Percentiles rank a stretch among this genome's conserved stretches.
These are phyloP conservation scores for Circinella minor DNA, from an alignment of 371 early-diverging fungal genomes.

Conservation along the genomic window DNA sequence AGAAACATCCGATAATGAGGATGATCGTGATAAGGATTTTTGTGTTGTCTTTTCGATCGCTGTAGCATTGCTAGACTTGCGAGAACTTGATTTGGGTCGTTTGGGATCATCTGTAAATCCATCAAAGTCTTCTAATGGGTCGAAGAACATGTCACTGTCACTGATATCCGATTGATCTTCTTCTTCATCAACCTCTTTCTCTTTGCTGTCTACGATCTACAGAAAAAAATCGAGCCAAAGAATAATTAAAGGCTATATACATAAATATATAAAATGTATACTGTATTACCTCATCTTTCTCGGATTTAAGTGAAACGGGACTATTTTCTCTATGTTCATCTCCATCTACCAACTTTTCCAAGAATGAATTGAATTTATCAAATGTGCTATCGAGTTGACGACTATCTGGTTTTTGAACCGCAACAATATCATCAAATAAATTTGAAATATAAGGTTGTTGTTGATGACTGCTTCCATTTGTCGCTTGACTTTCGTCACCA, in stretches of 20 bases:
- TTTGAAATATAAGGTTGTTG: conserved; percentile 2
- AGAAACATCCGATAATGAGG: conserved; percentile 32
- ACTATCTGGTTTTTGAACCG: conserved; percentile 4
- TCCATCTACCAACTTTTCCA: conserved; percentile 30
- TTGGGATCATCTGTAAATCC: neutral
- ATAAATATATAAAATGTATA: no score
- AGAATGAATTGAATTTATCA: conserved; percentile 22
- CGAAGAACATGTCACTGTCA: conserved; percentile 39
- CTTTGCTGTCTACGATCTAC: neutral
- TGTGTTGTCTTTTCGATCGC: neutral
- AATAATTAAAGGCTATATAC: no score
- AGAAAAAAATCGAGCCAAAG: no score
- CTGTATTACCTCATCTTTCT: neutral
- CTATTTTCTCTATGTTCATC: conserved; percentile 21
- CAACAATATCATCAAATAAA: conserved; percentile 11
- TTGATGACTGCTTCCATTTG: neutral
- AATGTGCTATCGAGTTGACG: neutral
- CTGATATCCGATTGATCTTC: conserved; percentile 21
- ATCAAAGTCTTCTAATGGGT: conserved; percentile 39
- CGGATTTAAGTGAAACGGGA: neutral
- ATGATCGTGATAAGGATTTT: conserved; percentile 21
- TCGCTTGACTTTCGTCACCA: conserved; percentile 1
- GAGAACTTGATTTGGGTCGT: conserved; percentile 11
- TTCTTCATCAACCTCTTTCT: neutral
- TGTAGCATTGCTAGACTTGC: conserved; percentile 2